phyloP scores from a whole-genome alignment of 108 stramenopile species.

The Mayamaea pseudoterrestris region DNA sequence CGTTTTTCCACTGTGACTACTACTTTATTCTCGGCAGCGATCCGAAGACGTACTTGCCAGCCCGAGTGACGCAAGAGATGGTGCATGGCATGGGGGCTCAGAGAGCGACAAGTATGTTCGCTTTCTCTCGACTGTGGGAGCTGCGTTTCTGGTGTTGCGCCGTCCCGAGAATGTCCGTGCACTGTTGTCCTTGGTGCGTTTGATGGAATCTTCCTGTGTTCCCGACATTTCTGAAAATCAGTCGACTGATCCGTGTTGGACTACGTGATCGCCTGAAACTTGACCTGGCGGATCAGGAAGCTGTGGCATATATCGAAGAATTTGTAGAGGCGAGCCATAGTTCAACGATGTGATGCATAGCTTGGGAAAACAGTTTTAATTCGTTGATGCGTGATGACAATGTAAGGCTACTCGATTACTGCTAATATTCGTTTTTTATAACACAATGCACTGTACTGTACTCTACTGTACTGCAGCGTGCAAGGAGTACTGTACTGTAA shows the following conservation, averaged over 20 bases:
- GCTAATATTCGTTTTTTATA: too few species aligned
- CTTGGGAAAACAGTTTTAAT: too few species aligned
- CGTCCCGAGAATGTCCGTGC: slow-evolving; percentile 61
- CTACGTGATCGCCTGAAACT: slow-evolving; percentile 54
- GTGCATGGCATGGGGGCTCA: slow-evolving; percentile 76
- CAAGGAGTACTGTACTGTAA: too few species aligned
- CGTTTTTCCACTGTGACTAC: slow-evolving; percentile 80
- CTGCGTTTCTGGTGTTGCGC: slow-evolving; percentile 67
- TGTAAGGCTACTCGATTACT: too few species aligned
- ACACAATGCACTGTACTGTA: too few species aligned
- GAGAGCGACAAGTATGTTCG: slow-evolving; percentile 72
- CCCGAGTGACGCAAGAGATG: slow-evolving; percentile 82
- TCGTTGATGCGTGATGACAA: too few species aligned
- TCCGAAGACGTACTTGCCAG: slow-evolving; percentile 76
- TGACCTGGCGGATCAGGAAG: slow-evolving; percentile 62
- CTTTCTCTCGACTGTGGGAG: slow-evolving; percentile 69
- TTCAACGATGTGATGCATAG: slow-evolving; percentile 78
- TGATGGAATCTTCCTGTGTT: slow-evolving; percentile 40
- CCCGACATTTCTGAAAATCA: slow-evolving; percentile 59
- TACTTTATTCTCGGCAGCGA: slow-evolving; percentile 80
- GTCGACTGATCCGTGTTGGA: slow-evolving; percentile 37
- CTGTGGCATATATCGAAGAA: slow-evolving; percentile 64
- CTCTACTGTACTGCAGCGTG: too few species aligned
- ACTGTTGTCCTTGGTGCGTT: slow-evolving; percentile 50
- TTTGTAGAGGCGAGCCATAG: slow-evolving; percentile 56